These are phyloP conservation scores for Phaeoacremonium minimum DNA, from an alignment of 2,329 filamentous ascomycete genomes.

Conservation along the genomic window DNA sequence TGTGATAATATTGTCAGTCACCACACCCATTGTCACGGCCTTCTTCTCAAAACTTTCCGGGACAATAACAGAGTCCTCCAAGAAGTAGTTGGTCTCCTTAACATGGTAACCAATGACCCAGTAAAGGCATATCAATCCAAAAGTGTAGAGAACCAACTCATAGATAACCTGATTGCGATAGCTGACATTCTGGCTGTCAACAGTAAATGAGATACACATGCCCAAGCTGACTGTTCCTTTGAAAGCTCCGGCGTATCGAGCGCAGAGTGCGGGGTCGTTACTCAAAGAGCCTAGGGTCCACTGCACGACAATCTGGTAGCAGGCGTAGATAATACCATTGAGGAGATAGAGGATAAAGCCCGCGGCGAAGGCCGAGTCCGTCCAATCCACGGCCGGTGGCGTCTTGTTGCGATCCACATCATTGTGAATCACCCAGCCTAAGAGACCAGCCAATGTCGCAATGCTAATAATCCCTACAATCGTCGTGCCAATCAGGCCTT, in stretches of 20 bases:
- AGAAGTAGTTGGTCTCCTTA: constrained; percentile 6
- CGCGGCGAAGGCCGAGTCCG: background rate
- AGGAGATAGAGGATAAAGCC: constrained; percentile 4
- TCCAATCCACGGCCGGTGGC: constrained; percentile 4
- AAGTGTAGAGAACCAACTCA: constrained; percentile 2
- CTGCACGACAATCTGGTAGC: constrained; percentile 5
- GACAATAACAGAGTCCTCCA: constrained; percentile 3
- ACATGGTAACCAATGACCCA: background rate
- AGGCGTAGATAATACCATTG: constrained; percentile 4
- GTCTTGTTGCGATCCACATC: constrained; percentile 1
- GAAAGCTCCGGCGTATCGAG: constrained; percentile 3
- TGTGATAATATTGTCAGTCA: background rate
- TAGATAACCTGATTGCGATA: constrained; percentile 1
- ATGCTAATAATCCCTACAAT: constrained; percentile 1
- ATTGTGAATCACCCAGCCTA: background rate
- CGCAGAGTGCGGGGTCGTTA: constrained; percentile 4
- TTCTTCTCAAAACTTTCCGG: constrained; percentile 2
- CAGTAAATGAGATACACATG: constrained; percentile 3
- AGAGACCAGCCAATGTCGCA: constrained; percentile 2
- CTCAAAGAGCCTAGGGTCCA: constrained; percentile 3
- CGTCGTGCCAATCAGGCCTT: constrained; percentile 2
- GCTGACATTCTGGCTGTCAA: constrained; percentile 2
- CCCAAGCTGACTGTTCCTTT: constrained; percentile 3
- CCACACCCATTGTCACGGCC: background rate
- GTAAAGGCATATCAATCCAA: constrained; percentile 2